Evolutionary conservation across 768 basidiomycete species (phyloP).

Genomic region (Trametes gibbosa): DNA sequence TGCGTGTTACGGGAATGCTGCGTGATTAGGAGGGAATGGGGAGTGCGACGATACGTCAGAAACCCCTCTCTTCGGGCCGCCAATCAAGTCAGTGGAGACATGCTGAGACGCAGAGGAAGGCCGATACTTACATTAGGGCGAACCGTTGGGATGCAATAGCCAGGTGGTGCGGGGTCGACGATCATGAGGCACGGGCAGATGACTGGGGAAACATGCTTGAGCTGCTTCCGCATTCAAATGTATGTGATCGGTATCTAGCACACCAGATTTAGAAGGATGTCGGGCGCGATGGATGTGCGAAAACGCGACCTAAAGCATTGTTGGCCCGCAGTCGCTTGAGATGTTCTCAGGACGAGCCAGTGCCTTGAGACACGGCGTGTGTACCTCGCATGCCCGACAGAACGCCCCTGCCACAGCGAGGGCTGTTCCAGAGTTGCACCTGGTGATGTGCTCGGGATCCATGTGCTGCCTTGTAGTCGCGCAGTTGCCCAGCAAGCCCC

Average conservation of each 20-base stretch:
- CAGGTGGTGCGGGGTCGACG: constrained; percentile 3
- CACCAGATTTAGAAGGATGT: constrained; percentile 5
- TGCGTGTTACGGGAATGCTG: neutral
- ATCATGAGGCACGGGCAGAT: constrained; percentile 22
- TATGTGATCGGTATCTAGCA: constrained; percentile 12
- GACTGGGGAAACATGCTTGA: constrained; percentile 4
- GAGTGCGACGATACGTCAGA: constrained; percentile 5
- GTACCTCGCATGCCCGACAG: neutral
- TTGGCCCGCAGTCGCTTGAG: constrained; percentile 10
- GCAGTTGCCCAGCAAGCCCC: neutral
- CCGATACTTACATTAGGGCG: neutral
- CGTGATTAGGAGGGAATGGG: neutral
- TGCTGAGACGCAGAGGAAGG: constrained; percentile 11
- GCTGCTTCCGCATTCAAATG: constrained; percentile 15
- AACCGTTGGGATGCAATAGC: constrained; percentile 10
- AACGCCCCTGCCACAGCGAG: neutral
- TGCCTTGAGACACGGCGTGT: neutral
- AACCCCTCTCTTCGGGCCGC: neutral
- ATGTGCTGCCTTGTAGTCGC: neutral
- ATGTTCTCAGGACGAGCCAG: constrained; percentile 2
- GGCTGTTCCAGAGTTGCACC: neutral
- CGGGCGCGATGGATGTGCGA: constrained; percentile 8
- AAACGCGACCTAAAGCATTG: constrained; percentile 8
- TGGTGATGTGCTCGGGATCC: neutral
- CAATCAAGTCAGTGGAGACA: constrained; percentile 7